phyloP scores from a whole-genome alignment of 2,329 filamentous ascomycete species.

The Graphium sp. region DNA sequence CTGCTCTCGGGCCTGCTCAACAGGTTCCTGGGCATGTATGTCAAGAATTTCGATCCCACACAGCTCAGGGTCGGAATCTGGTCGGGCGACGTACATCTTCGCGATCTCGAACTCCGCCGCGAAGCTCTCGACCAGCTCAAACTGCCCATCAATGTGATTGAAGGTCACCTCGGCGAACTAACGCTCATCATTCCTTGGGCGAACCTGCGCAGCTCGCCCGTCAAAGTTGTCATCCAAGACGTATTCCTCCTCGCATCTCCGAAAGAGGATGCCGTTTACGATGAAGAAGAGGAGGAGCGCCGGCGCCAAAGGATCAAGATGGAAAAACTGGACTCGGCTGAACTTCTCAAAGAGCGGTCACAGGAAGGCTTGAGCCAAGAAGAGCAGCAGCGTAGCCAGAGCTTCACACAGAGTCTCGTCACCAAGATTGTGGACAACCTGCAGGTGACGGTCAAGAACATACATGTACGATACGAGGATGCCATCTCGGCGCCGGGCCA shows the following conservation, averaged over 20 bases:
- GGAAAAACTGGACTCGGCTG: constrained; percentile 93
- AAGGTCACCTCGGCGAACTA: constrained; percentile 83
- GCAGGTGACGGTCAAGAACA: constrained; percentile 95
- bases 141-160: constrained; percentile 88
- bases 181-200: constrained; percentile 95
- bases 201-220: constrained; percentile 83
- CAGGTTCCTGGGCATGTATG: constrained; percentile 98
- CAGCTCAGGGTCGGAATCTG: constrained; percentile 98
- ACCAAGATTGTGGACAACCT: constrained; percentile 98
- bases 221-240: constrained; percentile 92
- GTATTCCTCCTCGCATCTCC: constrained; percentile 90
- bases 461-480: constrained; percentile 96
- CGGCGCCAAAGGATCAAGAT: constrained; percentile 88
- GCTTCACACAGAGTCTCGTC: constrained; percentile 85
- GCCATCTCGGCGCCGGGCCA: constrained; percentile 89
- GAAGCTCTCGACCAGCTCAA: constrained; percentile 96
- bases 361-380: constrained; percentile 88
- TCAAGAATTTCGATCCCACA: constrained; percentile 96
- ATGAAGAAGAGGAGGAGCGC: constrained; percentile 80
- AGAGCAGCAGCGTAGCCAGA: constrained; percentile 94
- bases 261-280: constrained; percentile 86
- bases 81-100: constrained; percentile 94
- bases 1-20: constrained; percentile 94
- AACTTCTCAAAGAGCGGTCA: constrained; percentile 81
- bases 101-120: constrained; percentile 77